phyloP scores from a whole-genome alignment of 148 eudicot genomes.

The Vaccinium myrtillus region DNA sequence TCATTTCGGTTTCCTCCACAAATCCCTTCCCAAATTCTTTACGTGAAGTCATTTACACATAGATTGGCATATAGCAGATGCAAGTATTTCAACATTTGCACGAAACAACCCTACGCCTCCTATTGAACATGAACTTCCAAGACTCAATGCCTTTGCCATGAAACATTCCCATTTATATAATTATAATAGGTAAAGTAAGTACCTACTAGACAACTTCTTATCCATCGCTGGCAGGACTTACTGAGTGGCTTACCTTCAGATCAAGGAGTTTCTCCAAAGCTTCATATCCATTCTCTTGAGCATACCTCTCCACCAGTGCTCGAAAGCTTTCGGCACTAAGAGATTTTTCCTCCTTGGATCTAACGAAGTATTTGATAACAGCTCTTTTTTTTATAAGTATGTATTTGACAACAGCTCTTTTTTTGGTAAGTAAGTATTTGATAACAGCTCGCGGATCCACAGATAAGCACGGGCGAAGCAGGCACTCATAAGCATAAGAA shows the following conservation, averaged over 20 bases:
- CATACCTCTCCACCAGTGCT: constrained; percentile 6
- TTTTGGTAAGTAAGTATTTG: neutral
- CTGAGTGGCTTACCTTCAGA: constrained; percentile 1
- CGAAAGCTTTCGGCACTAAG: neutral
- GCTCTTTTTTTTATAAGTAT: neutral
- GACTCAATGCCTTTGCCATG: neutral
- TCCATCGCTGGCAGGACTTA: neutral
- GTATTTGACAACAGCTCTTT: neutral
- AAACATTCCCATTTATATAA: neutral
- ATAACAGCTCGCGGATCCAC: neutral
- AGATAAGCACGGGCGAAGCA: constrained; percentile 7
- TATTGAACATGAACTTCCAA: neutral
- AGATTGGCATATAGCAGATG: neutral
- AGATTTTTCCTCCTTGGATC: neutral
- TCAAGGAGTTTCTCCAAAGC: constrained; percentile 17
- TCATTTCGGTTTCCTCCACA: neutral
- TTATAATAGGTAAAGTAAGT: neutral
- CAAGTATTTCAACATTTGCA: neutral
- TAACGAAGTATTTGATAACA: neutral
- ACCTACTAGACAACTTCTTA: neutral
- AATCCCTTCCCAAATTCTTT: neutral
- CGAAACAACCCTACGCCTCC: neutral
- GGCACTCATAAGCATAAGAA: constrained; percentile 1
- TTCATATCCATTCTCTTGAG: constrained; percentile 18
- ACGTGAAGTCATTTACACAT: neutral